Base-by-base conservation (phyloP, 2,329 filamentous ascomycete species). In the Stagonosporopsis tanaceti region DNA sequence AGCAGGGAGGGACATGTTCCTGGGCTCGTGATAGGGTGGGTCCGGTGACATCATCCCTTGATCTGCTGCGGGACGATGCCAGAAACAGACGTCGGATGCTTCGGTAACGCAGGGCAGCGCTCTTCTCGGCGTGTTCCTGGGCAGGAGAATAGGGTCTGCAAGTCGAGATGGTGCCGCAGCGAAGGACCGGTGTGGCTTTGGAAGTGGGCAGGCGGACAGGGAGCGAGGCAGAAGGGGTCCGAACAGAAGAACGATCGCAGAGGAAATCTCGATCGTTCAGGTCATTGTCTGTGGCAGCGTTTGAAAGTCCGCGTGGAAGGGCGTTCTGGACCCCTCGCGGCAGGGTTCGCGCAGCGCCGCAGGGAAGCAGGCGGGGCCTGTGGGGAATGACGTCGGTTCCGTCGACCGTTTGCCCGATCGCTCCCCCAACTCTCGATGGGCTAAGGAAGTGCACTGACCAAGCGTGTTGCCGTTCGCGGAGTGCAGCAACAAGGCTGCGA, bases 271-370 rank as follows among this genome's bases (percentile, higher is more conserved):
- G 64, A 66, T 65, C 55, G 32, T 37, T 30, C 28, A 50, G 27
- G 45, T 48, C 47, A 47, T 48, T 41, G 38, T 50, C 41, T 56
- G 60, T 47, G n/a, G 60, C 47, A 58, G 50, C 58, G 57, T 64
- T 64, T 63, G 59, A 53, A 38, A 30, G 50, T 42, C 32, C 28
- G 62, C 61, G 62, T 60, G 48, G 58, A 40, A 51, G 57, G 32
- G 44, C 28, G 57, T 54, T 50, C 50, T 58, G 50, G 63, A 51
- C 53, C 46, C 45, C 27, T 55, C 22, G 27, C 41, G 37, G 45
- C 63, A 64, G 57, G 65, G 64, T 56, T 50, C 34, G n/a, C 57
- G 60, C 58, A 62, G 62, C 57, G 59, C 57, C 48, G 47, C 40
- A 44, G 41, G 47, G 37, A n/a, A 20, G 27, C 39, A 11, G 38